Conservation (phyloP, 1,284 basidiomycete species). For the Naganishia cerealis region DNA sequence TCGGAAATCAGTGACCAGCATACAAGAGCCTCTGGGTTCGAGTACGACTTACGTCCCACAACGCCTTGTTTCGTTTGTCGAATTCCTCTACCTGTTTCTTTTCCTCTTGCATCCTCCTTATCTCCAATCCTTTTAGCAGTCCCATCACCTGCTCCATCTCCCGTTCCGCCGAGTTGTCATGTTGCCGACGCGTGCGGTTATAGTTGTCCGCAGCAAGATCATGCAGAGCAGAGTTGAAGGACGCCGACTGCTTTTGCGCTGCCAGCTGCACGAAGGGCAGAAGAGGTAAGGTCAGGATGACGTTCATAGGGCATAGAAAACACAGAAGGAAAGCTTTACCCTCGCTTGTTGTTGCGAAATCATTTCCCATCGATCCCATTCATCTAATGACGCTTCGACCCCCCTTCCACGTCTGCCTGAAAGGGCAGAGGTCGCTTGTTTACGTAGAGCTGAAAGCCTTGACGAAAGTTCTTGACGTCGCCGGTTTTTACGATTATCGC, state of each 20-base stretch:
- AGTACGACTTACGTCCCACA: constrained; percentile 56
- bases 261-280: background rate
- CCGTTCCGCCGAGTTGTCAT: constrained; percentile 13
- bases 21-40: background rate
- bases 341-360: constrained; percentile 30
- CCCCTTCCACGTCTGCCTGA: background rate
- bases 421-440: constrained; percentile 5
- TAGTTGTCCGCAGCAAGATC: constrained; percentile 18
- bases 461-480: constrained; percentile 7
- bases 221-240: constrained; percentile 23
- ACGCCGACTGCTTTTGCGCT: constrained; percentile 15
- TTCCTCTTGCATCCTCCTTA: constrained; percentile 52
- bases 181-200: constrained; percentile 10
- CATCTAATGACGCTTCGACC: constrained; percentile 26
- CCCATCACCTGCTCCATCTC: constrained; percentile 30
- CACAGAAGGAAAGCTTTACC: constrained; percentile 2
- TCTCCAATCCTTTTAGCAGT: constrained; percentile 24
- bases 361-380: constrained; percentile 35
- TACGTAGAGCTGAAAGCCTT: constrained; percentile 14
- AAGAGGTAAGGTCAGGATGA: too few relatives aligned
- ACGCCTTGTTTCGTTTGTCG: constrained; percentile 59
- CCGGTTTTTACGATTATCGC: constrained; percentile 5
- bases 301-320: background rate
- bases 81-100: constrained; percentile 57
- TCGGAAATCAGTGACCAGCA: background rate